Conservation (phyloP, 768 basidiomycete species). For the Boletus reticulatus region DNA sequence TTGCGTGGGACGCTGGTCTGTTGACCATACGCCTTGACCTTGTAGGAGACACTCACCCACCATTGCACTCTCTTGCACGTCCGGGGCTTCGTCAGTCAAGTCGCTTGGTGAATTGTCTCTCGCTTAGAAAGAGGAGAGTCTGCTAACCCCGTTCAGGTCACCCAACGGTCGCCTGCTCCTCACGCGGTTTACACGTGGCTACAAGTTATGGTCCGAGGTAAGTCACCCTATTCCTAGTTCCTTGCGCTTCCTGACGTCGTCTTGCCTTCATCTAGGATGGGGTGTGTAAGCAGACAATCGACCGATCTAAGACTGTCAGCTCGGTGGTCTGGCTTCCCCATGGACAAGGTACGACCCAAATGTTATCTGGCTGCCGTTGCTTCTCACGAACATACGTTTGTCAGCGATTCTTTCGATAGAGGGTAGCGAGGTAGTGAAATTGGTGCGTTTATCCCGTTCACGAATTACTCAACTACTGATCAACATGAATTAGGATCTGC, state of each 20-base stretch:
- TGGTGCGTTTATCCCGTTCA: conserved; percentile 31
- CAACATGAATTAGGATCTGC: conserved; percentile 33
- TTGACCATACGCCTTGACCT: not conserved
- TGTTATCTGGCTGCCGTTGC: not conserved
- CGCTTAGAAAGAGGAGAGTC: not conserved
- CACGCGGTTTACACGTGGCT: conserved; percentile 45
- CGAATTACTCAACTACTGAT: not conserved
- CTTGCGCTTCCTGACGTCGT: not conserved
- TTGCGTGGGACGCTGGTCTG: not conserved
- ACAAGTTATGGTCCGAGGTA: conserved; percentile 55
- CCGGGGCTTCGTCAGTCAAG: conserved; percentile 51
- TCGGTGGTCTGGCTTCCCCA: conserved; percentile 50
- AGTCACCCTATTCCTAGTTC: not conserved
- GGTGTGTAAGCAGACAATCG: conserved; percentile 47
- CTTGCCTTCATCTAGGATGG: conserved; percentile 37
- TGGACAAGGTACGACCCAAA: conserved; percentile 37
- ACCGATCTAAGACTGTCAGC: conserved; percentile 41
- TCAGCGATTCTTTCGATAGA: conserved; percentile 53
- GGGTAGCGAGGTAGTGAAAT: conserved; percentile 42
- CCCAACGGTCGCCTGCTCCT: conserved; percentile 44
- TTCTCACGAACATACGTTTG: not conserved
- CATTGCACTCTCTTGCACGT: conserved; percentile 50
- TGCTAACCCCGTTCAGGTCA: conserved; percentile 33
- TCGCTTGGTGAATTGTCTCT: conserved; percentile 40
- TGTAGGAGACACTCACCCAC: conserved; percentile 39